These are phyloP conservation scores for Sphaerostilbella broomeana DNA, from an alignment of 2,329 filamentous ascomycete species.

Conservation along the genomic window DNA sequence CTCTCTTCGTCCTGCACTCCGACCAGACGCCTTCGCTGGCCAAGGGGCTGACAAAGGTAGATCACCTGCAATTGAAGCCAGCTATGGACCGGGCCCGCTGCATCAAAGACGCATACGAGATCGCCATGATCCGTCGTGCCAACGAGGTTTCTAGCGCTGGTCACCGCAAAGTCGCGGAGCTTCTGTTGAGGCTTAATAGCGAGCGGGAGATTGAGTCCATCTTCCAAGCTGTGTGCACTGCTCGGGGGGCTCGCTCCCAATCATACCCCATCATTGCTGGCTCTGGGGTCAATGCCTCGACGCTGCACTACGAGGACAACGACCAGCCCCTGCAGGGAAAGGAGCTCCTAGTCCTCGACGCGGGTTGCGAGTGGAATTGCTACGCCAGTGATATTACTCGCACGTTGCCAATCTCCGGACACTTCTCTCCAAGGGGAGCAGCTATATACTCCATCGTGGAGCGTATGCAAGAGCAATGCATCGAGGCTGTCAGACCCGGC, in stretches of 20 bases:
- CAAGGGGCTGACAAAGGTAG: constrained; percentile 27
- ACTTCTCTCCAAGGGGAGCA: constrained; percentile 60
- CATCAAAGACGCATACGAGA: constrained; percentile 79
- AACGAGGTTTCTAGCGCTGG: constrained; percentile 73
- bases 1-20: constrained; percentile 41
- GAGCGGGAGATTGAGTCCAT: constrained; percentile 79
- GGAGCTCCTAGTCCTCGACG: constrained; percentile 76
- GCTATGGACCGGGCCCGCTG: constrained; percentile 78
- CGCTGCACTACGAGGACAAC: constrained; percentile 81
- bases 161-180: constrained; percentile 65
- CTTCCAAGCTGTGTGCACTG: constrained; percentile 67
- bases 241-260: constrained; percentile 66
- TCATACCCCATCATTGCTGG: constrained; percentile 88
- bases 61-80: constrained; percentile 49
- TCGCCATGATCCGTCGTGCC: constrained; percentile 73
- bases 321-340: constrained; percentile 62
- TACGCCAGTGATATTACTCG: constrained; percentile 90
- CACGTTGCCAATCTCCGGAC: constrained; percentile 70
- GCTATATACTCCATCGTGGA: constrained; percentile 73
- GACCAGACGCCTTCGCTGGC: constrained; percentile 29
- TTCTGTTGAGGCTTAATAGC: constrained; percentile 57
- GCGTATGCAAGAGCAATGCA: constrained; percentile 72
- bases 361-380: constrained; percentile 75
- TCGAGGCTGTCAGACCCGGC: constrained; percentile 61
- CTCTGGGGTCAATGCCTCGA: constrained; percentile 73